Percentiles rank a stretch among this genome's conserved stretches.
Evolutionary conservation across 163 green algal genomes (phyloP).

Genomic region (Scenedesmus sp.): DNA sequence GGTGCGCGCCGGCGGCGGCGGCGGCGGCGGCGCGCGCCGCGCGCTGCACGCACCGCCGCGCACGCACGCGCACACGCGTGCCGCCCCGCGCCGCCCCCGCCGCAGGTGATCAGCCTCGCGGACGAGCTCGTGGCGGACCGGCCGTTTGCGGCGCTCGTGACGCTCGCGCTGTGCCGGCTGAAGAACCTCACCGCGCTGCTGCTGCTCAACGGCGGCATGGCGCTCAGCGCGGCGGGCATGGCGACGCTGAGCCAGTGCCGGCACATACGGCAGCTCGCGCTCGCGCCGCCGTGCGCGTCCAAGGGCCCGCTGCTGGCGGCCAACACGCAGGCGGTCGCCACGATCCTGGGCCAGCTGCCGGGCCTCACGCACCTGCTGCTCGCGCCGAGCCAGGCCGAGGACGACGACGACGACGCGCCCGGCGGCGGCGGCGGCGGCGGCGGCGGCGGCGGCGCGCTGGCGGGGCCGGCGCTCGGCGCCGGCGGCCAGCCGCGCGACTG

Average conservation of each 20-base stretch:
- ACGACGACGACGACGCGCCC: too few species aligned
- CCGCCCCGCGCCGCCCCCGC: not conserved
- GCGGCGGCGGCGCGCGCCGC: not conserved
- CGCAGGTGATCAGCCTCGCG: slow-evolving; percentile 30
- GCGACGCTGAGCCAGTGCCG: slow-evolving; percentile 19
- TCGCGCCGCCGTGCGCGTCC: slow-evolving; percentile 4
- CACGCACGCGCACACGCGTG: not conserved
- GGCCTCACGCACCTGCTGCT: slow-evolving; percentile 42
- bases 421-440: not conserved
- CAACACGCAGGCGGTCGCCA: slow-evolving; percentile 35
- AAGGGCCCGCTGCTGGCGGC: slow-evolving; percentile 32
- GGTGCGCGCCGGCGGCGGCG: slow-evolving; percentile 1
- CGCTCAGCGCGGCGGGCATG: slow-evolving; percentile 34
- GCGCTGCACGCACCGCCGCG: not conserved
- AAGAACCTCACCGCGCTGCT: slow-evolving; percentile 31
- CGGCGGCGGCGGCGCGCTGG: not conserved
- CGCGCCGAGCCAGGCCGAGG: slow-evolving; percentile 18
- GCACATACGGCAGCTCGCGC: slow-evolving; percentile 35
- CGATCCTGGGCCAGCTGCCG: slow-evolving; percentile 24
- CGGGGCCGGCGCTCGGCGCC: not conserved
- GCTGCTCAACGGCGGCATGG: slow-evolving; percentile 42
- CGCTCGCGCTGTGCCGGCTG: slow-evolving; percentile 26
- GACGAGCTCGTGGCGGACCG: slow-evolving; percentile 37
- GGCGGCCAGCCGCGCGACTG: slow-evolving; percentile 25
- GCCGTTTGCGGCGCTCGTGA: slow-evolving; percentile 35